These are phyloP conservation scores for Paracamarosporium sp. DNA, from an alignment of 2,329 filamentous ascomycete genomes.

Conservation along the genomic window DNA sequence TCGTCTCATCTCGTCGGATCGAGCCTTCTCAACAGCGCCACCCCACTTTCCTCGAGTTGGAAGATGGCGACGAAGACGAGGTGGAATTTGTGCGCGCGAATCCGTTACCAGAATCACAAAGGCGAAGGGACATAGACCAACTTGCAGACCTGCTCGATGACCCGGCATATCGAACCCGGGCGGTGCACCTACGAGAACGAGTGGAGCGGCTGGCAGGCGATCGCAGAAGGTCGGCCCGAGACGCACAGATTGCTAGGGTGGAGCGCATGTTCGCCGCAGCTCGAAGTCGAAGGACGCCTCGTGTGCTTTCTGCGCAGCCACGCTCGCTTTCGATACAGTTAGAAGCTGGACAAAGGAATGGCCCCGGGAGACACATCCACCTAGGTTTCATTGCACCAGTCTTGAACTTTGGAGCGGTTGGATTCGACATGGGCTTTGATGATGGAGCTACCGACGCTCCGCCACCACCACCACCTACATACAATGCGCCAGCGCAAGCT, in stretches of 20 bases:
- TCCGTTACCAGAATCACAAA: slow-evolving; percentile 27
- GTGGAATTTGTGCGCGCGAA: slow-evolving; percentile 38
- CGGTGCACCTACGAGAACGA: slow-evolving; percentile 4
- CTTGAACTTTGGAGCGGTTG: slow-evolving; percentile 51
- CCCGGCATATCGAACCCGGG: slow-evolving; percentile 8
- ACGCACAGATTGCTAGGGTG: neutral
- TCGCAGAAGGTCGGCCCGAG: neutral
- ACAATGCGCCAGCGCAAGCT: slow-evolving; percentile 70
- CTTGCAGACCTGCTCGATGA: slow-evolving; percentile 27
- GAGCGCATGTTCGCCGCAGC: neutral
- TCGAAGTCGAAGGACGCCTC: neutral
- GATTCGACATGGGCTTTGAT: slow-evolving; percentile 49
- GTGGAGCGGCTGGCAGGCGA: neutral
- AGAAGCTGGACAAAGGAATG: slow-evolving; percentile 4
- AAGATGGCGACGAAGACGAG: slow-evolving; percentile 32
- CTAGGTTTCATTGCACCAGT: slow-evolving; percentile 32
- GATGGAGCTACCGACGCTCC: slow-evolving; percentile 24
- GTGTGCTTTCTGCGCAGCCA: neutral
- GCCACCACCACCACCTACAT: slow-evolving; percentile 49
- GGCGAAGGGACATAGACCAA: slow-evolving; percentile 20
- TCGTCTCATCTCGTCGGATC: slow-evolving; percentile 46
- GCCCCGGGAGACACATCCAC: slow-evolving; percentile 20
- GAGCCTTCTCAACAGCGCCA: slow-evolving; percentile 20
- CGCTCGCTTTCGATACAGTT: neutral
- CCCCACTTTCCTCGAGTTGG: slow-evolving; percentile 3